phyloP scores from a whole-genome alignment of 163 green algal genomes.

The Dunaliella salina region DNA sequence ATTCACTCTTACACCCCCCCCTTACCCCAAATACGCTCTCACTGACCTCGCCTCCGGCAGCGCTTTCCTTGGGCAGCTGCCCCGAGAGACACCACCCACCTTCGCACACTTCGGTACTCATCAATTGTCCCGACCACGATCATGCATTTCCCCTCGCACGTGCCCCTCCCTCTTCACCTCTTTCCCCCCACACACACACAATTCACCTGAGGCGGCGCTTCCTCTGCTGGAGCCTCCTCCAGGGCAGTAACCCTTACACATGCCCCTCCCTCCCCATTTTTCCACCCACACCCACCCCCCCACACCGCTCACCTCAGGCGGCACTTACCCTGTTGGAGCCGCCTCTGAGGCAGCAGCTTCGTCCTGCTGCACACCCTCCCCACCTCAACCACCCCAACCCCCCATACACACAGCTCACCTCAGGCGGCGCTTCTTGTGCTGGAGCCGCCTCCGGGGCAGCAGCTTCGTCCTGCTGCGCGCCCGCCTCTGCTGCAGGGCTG shows the following conservation, averaged over 20 bases:
- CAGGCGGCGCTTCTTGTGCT: constrained; percentile 8
- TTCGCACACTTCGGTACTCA: not conserved
- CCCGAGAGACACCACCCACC: not conserved
- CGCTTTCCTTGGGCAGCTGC: not conserved
- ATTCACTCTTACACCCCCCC: too few relatives aligned
- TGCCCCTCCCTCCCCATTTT: too few relatives aligned
- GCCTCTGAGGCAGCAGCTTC: not conserved
- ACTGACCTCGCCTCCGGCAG: not conserved
- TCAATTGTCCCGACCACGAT: not conserved
- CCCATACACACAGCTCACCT: not conserved
- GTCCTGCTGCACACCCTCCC: too few relatives aligned
- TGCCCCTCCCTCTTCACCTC: too few relatives aligned
- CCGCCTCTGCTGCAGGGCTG: not conserved
- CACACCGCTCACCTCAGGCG: constrained; percentile 10
- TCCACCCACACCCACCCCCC: too few relatives aligned
- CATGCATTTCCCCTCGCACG: not conserved
- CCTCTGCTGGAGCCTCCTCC: constrained; percentile 3
- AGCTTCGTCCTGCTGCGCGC: not conserved
- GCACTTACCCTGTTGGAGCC: constrained; percentile 7
- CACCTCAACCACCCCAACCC: too few relatives aligned
- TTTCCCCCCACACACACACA: too few relatives aligned
- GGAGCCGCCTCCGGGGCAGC: constrained; percentile 11
- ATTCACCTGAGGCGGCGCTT: constrained; percentile 8
- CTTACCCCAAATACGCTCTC: too few relatives aligned
- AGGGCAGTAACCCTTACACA: constrained; percentile 8